Base-by-base conservation (phyloP, 768 basidiomycete genomes). In the Trametes cingulata region DNA sequence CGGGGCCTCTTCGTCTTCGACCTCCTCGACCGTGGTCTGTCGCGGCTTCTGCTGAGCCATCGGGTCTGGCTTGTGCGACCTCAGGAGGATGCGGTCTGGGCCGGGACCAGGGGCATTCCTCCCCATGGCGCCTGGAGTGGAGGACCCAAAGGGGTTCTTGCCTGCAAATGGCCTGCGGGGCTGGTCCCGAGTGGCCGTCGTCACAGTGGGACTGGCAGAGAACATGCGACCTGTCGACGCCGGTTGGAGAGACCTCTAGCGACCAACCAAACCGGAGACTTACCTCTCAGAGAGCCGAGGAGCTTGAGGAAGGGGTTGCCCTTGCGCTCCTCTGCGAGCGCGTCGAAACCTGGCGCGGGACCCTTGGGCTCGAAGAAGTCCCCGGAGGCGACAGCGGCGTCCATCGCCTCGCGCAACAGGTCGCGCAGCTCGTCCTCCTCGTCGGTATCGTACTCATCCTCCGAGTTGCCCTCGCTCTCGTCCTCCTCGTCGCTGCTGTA, bases 301-400 rank as follows among this genome's bases (percentile, higher is more conserved):
- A 92, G 72, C 69, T 86, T 91, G 66, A 93, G 71, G 71, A 94
- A 92, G 0, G 90, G 88, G 67, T 93, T 94, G 19, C 79, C 82
- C 67, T 86, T 86, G 52, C 80, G 76, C 52, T 82, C 80, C 22
- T 85, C 82, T 14, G 73, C 71, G 6, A 78, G 63, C 13, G 77
- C 70, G 40, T 76, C 69, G 47, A 80, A 75, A 2, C 73, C 68
- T 7, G 77, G 75, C 15, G 71, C 69, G 14, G 72, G 63, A 22
- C 72, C 71, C 56, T 74, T 77, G 29, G 76, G 76, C 67, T 87
- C 83, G 50, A 84, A 77, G 71, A 85, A 85, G 55, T 86, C 86
- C 19, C 82, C 76, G 41, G 73, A 78, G 51, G 84, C 76, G 65
- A 82, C 76, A 0, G 83, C 85, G 17, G 80, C 75, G 60, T 90